These are phyloP conservation scores for Pontederia crassipes DNA, from an alignment of 176 grass and related monocot species.

Conservation along the genomic window DNA sequence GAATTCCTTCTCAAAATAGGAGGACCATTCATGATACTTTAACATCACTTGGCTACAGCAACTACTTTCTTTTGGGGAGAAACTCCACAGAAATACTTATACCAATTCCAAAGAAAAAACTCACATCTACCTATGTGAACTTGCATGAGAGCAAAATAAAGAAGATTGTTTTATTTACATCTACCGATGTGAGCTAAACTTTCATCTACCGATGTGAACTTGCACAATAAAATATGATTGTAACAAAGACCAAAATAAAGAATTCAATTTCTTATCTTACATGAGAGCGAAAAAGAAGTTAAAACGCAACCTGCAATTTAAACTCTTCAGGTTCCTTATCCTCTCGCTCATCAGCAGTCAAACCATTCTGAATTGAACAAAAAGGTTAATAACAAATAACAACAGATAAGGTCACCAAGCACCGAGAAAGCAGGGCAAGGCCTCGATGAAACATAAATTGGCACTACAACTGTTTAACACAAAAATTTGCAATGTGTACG, in stretches of 20 bases:
- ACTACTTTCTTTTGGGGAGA: not conserved
- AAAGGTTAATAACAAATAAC: not conserved
- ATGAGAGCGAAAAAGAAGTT: not conserved
- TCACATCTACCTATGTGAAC: not conserved
- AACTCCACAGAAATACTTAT: not conserved
- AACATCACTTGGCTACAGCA: not conserved
- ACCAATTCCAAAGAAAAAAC: not conserved
- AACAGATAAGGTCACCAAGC: not conserved
- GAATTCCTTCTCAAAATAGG: no score
- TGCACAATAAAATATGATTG: not conserved
- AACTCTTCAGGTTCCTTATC: slow-evolving; percentile 77
- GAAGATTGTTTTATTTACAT: no score
- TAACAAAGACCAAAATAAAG: not conserved
- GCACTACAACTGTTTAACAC: no score
- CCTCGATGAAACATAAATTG: no score
- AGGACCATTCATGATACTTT: not conserved
- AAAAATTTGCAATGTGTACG: no score
- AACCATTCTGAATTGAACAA: slow-evolving; percentile 51
- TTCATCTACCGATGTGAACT: not conserved
- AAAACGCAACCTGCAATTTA: slow-evolving; percentile 46
- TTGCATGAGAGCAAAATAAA: no score
- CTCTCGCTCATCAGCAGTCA: slow-evolving; percentile 56
- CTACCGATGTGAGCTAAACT: no score
- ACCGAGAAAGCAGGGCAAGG: not conserved
- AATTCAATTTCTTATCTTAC: no score